Evolutionary conservation across 1,139 yeast genomes (phyloP), one percentile per base, ranked within the genome.

Genomic region (Yamadazyma spencermartinsiae): DNA sequence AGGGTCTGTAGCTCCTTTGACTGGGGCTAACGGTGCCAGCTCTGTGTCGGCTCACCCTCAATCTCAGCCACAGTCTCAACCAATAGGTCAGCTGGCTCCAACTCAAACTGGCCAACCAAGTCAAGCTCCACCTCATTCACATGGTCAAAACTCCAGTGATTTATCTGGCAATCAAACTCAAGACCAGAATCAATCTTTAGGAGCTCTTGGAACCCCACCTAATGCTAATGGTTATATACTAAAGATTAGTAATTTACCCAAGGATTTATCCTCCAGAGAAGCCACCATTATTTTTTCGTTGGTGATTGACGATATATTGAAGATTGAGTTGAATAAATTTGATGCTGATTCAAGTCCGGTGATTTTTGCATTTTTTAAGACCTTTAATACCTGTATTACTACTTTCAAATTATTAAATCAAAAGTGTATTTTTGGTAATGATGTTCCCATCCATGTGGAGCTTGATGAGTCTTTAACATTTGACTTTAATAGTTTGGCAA

Each of bases 201-300:
- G 20, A 5, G n/a, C 7, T 9, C 31, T 32, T 24, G 23, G 24
- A 12, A n/a, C 35, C 12, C 18, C 15, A 12, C 21, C 37, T 4
- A 28, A 21, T 28, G 25, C 29, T 4, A 33, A 17, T 7, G 39
- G 35, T 3, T 38, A 27, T 23, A 27, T 37, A 16, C 33, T 43
- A 35, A 72, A 66, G 41, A 58, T 83, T 31, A 69, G 68, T 43
- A 83, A 84, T 53, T 60, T 88, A 16, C 97, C 98, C 2, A 56
- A 69, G 8, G 95, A 89, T 57, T 65, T 89, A 33, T 63, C 90
- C 3, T 58, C 73, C 23, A 79, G 96, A 54, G 98, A 90, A 60
- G 84, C 92, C 14, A 72, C 79, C 31, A 70, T 86, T 25, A 72
- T 90, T 23, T 90, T 90, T 57, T 77, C 96, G 6, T 72, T 90